A percentile compares a stretch with the other conserved stretches of the same genome.
phyloP scores from a whole-genome alignment of 371 early-diverging fungal species.

The Saksenaea vasiformis region DNA sequence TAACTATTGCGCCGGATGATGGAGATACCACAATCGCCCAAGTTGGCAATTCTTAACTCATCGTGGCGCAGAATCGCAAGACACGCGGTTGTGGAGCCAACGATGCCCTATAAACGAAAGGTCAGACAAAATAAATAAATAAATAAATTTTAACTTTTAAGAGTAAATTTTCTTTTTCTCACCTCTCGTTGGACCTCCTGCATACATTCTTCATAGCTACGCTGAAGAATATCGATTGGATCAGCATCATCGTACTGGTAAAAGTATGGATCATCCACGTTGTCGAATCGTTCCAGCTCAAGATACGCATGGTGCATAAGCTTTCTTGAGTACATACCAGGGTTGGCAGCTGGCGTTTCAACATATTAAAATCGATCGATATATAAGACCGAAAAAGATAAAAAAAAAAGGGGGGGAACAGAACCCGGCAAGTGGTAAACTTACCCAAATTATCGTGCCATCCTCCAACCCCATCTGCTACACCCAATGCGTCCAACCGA shows the following conservation, averaged over 20 bases:
- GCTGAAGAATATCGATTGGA: conserved; percentile 77
- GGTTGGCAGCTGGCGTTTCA: conserved; percentile 67
- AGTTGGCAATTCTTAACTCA: conserved; percentile 88
- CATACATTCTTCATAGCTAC: conserved; percentile 74
- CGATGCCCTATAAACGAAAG: conserved; percentile 52
- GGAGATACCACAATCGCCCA: conserved; percentile 93
- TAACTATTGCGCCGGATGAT: conserved; percentile 85
- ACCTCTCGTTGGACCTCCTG: conserved; percentile 70
- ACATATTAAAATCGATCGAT: conserved; percentile 5
- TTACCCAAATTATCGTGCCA: conserved; percentile 57
- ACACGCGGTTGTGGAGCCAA: conserved; percentile 92
- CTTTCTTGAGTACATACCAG: conserved; percentile 86
- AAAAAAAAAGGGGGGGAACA: no score
- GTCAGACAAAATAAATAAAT: no score
- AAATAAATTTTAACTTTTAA: no score
- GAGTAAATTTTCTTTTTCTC: conserved; percentile 7
- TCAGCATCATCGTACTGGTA: conserved; percentile 72
- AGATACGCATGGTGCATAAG: conserved; percentile 89
- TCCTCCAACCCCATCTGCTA: conserved; percentile 87
- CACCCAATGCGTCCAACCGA: conserved; percentile 77
- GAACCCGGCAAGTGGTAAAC: conserved; percentile 8
- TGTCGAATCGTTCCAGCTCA: conserved; percentile 78
- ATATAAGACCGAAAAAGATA: no score
- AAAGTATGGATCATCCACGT: conserved; percentile 46
- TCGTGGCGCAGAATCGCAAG: conserved; percentile 86